A percentile compares a stretch with the other conserved stretches of the same genome.
Conservation (phyloP, 2,329 filamentous ascomycete species). For the Fusarium compactum region DNA sequence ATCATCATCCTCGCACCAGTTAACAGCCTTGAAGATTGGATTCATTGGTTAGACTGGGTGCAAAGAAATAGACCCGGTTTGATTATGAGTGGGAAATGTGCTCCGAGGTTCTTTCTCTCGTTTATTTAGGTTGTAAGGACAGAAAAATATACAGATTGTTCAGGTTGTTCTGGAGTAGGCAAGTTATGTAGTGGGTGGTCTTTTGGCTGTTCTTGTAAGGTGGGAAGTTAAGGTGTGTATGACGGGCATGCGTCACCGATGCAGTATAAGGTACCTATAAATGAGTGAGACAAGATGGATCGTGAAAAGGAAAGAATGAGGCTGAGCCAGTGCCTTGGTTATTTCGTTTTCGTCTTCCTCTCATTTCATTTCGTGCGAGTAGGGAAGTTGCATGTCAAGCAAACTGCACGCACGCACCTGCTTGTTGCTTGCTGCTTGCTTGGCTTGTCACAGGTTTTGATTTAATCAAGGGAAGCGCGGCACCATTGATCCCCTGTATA, state of each 20-base stretch:
- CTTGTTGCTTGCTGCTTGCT: slow-evolving; percentile 20
- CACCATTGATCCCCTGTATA: slow-evolving; percentile 30
- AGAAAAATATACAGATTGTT: background rate
- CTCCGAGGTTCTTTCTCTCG: background rate
- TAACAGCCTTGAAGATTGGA: slow-evolving; percentile 13
- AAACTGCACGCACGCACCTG: slow-evolving; percentile 32
- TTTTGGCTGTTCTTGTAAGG: background rate
- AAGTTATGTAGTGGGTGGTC: background rate
- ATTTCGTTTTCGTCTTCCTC: slow-evolving; percentile 12
- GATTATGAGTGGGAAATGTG: background rate
- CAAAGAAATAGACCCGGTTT: background rate
- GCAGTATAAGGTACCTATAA: background rate
- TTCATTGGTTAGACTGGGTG: slow-evolving; percentile 23
- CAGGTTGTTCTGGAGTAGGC: background rate
- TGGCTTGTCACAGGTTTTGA: slow-evolving; percentile 34
- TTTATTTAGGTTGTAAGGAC: background rate
- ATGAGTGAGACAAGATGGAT: slow-evolving; percentile 26
- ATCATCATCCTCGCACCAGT: slow-evolving; percentile 21
- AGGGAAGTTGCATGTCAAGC: slow-evolving; percentile 36
- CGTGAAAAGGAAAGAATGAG: slow-evolving; percentile 25
- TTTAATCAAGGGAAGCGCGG: slow-evolving; percentile 43
- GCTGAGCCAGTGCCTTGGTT: slow-evolving; percentile 25
- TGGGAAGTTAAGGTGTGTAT: background rate
- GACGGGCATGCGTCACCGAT: slow-evolving; percentile 17
- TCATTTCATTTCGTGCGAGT: slow-evolving; percentile 29